A percentile compares a stretch with the other conserved stretches of the same genome.
Conservation (phyloP, 257 asterid species). For the Echium plantagineum region DNA sequence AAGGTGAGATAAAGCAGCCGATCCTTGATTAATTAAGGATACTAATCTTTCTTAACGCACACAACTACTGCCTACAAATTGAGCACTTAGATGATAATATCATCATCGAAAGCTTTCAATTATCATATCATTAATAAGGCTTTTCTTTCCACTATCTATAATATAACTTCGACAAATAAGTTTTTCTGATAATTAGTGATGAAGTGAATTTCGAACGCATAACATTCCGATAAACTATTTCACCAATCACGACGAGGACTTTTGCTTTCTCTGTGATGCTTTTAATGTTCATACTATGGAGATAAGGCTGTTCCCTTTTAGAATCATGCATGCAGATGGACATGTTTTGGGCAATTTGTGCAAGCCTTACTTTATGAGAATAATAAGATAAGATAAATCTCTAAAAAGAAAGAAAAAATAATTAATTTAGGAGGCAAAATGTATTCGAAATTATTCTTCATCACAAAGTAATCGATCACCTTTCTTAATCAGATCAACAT, state of each 20-base stretch:
- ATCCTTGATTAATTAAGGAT: conserved; percentile 9
- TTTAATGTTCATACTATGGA: conserved; percentile 16
- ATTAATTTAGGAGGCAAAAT: conserved; percentile 28
- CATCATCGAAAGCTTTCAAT: background rate
- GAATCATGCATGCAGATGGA: conserved; percentile 20
- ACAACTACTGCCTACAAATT: conserved; percentile 4
- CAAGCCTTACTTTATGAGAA: conserved; percentile 5
- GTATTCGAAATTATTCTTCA: conserved; percentile 44
- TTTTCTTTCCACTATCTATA: background rate
- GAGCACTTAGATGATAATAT: background rate
- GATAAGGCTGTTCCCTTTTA: conserved; percentile 11
- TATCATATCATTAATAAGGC: background rate
- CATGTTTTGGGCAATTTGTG: conserved; percentile 10
- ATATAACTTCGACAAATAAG: too few species aligned
- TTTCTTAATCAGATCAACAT: conserved; percentile 26
- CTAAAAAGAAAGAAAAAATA: background rate
- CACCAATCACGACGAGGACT: background rate
- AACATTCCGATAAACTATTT: too few species aligned
- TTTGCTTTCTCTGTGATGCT: conserved; percentile 6
- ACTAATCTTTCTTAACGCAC: background rate
- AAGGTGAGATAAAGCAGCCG: conserved; percentile 13
- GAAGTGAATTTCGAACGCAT: too few species aligned
- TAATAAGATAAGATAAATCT: background rate
- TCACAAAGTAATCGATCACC: conserved; percentile 59
- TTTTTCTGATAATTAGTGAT: too few species aligned